Base-by-base conservation (phyloP, 2,329 filamentous ascomycete genomes). In the Sporothrix mexicana region DNA sequence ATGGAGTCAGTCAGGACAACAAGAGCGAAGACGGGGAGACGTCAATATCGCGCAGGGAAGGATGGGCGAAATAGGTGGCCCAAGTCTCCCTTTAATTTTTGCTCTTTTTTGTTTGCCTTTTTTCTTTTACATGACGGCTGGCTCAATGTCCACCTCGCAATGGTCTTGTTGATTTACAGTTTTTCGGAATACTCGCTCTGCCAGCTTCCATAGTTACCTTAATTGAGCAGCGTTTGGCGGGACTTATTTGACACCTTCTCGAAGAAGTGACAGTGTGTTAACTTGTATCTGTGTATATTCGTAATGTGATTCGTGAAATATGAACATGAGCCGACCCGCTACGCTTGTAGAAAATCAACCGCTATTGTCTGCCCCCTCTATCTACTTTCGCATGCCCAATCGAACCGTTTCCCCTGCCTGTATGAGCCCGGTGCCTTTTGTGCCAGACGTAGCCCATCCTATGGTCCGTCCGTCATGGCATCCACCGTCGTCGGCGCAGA, bases 181-280 rank as follows among this genome's bases (percentile, higher is more conserved):
- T 55, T 57, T 36, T 55, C 55, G 73, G 67, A 74, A 70, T 70
- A 72, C 70, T 59, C 43, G 59, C 67, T 79, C 55, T 72, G 70
- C 70, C 70, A 74, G 64, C 67, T 72, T 74, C 70, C 70, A 74
- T 74, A 74, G 70, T 70, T 71, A 85, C 5, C 36, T 51, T 49
- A 74, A 74, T 74, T 17, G 43, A 74, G 73, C 70, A 70, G 72
- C 43, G 36, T 72, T 72, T 55, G 70, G 70, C 70, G 70, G 62
- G 49, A 71, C 15, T 36, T 25, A 53, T 25, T 17, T 12, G 13
- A 66, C 30, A n/a, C n/a, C n/a, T 7, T 36, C 30, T 36, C 30
- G 7, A 36, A 36, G 30, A 2, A 5, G 30, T 36, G 30, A 36
- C 30, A 36, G 30, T 23, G 41, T 13, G n/a, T 10, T n/a, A 8